Conservation (phyloP, 371 early-diverging fungal genomes). For the Mucor mucedo region DNA sequence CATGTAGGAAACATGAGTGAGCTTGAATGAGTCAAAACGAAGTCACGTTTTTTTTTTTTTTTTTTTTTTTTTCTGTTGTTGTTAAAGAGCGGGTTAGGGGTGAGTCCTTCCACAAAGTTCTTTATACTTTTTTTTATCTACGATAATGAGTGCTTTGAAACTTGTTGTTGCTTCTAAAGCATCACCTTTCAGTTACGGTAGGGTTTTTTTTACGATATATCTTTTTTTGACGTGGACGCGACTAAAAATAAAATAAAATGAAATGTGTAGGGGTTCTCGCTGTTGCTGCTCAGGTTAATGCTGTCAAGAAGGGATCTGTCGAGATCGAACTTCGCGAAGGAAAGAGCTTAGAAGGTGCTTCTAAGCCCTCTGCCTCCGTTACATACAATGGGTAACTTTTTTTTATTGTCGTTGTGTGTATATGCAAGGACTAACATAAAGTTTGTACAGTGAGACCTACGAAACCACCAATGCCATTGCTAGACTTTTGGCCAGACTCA, state of each 20-base stretch:
- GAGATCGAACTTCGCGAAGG: slow-evolving; percentile 47
- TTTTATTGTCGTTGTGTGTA: neutral
- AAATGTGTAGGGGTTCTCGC: slow-evolving; percentile 38
- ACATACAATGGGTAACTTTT: slow-evolving; percentile 45
- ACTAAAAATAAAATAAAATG: neutral
- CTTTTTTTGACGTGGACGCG: neutral
- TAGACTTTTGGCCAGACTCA: slow-evolving; percentile 45
- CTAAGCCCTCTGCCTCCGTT: slow-evolving; percentile 39
- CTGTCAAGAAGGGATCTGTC: slow-evolving; percentile 45
- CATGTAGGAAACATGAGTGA: too few species aligned
- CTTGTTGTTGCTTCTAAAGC: slow-evolving; percentile 52
- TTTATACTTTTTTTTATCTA: slow-evolving; percentile 8
- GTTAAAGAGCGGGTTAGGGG: too few species aligned
- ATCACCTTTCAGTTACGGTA: slow-evolving; percentile 45
- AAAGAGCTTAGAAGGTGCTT: slow-evolving; percentile 46
- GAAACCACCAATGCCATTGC: slow-evolving; percentile 50
- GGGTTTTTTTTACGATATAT: too few species aligned
- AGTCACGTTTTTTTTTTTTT: slow-evolving; percentile 4
- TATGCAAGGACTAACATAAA: too few species aligned
- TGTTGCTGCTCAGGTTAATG: slow-evolving; percentile 44
- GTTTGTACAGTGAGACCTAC: slow-evolving; percentile 40
- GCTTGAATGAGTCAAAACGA: too few species aligned
- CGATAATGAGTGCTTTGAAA: slow-evolving; percentile 29
- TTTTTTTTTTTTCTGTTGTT: slow-evolving; percentile 2
- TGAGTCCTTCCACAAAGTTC: neutral